phyloP scores from a whole-genome alignment of 2,329 filamentous ascomycete genomes.

The Cladosporium sp. region DNA sequence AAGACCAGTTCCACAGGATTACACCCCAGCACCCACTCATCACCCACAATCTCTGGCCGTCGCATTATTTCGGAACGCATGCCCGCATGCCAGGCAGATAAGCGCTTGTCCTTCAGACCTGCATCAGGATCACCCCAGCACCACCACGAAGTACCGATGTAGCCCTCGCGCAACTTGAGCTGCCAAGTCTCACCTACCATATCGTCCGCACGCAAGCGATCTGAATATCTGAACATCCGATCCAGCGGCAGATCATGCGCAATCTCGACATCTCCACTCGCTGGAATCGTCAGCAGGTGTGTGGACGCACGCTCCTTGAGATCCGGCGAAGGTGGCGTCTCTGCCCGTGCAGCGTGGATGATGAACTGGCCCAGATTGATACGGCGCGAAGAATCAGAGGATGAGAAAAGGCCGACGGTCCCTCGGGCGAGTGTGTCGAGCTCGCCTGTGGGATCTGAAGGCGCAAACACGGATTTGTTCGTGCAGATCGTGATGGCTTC shows the following conservation, averaged over 20 bases:
- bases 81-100: conserved; percentile 9
- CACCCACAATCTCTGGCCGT: neutral
- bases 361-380: neutral
- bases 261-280: conserved; percentile 4
- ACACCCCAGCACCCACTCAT: neutral
- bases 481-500: neutral
- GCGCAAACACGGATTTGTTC: neutral
- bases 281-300: conserved; percentile 8
- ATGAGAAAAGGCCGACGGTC: neutral
- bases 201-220: neutral
- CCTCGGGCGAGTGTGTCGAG: conserved; percentile 3
- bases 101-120: conserved; percentile 8
- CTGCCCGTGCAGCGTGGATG: neutral
- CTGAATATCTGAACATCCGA: conserved; percentile 11
- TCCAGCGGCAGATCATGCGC: conserved; percentile 1
- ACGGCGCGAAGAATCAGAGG: neutral
- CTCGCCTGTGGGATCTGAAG: neutral
- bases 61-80: too few species aligned
- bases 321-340: neutral
- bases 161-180: neutral
- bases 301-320: neutral
- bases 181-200: conserved; percentile 5
- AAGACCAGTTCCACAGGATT: conserved; percentile 4
- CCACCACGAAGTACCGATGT: conserved; percentile 13
- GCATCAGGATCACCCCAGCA: conserved; percentile 13